Conservation (phyloP, 1,139 yeast genomes). For the Pneumocystis sp. region DNA sequence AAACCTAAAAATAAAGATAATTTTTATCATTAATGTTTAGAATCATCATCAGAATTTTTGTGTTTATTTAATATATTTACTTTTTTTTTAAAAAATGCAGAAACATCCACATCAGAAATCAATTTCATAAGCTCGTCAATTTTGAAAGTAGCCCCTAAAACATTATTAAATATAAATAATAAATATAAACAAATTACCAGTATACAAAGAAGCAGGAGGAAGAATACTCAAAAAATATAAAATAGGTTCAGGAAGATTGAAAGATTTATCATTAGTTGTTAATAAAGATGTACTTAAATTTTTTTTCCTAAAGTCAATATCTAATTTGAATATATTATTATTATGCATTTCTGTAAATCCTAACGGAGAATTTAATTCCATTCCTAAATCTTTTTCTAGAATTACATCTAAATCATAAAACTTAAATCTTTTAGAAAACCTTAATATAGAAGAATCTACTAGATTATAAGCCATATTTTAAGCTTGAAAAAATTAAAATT, state of each 20-base stretch:
- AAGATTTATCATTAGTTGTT: not conserved
- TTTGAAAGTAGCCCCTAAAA: conserved; percentile 1
- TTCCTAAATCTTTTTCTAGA: conserved; percentile 9
- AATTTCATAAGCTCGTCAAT: not conserved
- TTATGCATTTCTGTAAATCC: not conserved
- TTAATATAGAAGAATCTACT: conserved; percentile 32
- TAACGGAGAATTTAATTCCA: not conserved
- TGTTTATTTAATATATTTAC: not conserved
- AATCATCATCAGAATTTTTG: not conserved
- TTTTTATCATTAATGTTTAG: not conserved
- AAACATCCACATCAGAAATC: not conserved
- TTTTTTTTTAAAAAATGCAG: not conserved
- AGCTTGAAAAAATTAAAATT: conserved; percentile 18
- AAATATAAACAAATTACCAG: not conserved
- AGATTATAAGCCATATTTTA: conserved; percentile 12
- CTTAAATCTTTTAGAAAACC: conserved; percentile 36
- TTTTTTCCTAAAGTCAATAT: not conserved
- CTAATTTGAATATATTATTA: not conserved
- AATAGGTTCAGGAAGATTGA: not conserved
- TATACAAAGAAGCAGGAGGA: not conserved
- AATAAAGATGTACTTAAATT: not conserved
- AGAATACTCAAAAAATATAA: not conserved
- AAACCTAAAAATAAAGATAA: not conserved
- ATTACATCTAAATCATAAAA: conserved; percentile 16
- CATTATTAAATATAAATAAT: not conserved